A percentile compares a stretch with the other conserved stretches of the same genome.
These are phyloP conservation scores for Chloromonas sp. DNA, from an alignment of 163 green algal genomes.

Conservation along the genomic window DNA sequence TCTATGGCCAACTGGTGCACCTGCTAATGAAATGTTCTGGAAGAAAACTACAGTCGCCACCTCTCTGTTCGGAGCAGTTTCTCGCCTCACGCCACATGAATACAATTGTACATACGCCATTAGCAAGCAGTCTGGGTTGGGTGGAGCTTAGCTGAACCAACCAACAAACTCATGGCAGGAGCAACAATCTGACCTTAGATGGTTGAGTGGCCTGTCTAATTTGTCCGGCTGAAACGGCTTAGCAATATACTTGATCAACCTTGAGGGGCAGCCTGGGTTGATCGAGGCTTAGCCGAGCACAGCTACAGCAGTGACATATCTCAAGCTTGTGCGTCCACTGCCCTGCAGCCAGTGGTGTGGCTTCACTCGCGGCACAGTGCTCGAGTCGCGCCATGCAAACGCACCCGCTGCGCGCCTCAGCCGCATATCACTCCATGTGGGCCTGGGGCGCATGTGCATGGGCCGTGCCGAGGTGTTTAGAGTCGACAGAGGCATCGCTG, in stretches of 20 bases:
- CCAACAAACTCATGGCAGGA: too few species aligned
- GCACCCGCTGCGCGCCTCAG: not conserved
- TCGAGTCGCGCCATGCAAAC: slow-evolving; percentile 11
- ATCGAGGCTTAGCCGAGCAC: not conserved
- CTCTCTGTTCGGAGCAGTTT: not conserved
- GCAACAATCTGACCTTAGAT: too few species aligned
- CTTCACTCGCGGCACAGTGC: slow-evolving; percentile 35
- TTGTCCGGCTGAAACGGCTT: too few species aligned
- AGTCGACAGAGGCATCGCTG: slow-evolving; percentile 46
- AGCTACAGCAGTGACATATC: not conserved
- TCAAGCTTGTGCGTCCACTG: not conserved
- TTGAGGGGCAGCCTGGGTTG: not conserved
- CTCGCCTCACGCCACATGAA: not conserved
- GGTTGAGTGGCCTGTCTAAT: too few species aligned
- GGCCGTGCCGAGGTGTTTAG: slow-evolving; percentile 7
- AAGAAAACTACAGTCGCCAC: too few species aligned
- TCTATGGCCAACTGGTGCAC: not conserved
- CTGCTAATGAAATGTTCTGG: too few species aligned
- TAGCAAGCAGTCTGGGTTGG: too few species aligned
- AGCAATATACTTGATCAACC: too few species aligned
- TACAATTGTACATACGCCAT: not conserved
- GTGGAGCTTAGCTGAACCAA: too few species aligned
- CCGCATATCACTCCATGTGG: not conserved
- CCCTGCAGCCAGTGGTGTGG: slow-evolving; percentile 10
- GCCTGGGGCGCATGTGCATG: not conserved